Conservation (phyloP, 2,329 filamentous ascomycete species). For the Aureobasidium uvarum region DNA sequence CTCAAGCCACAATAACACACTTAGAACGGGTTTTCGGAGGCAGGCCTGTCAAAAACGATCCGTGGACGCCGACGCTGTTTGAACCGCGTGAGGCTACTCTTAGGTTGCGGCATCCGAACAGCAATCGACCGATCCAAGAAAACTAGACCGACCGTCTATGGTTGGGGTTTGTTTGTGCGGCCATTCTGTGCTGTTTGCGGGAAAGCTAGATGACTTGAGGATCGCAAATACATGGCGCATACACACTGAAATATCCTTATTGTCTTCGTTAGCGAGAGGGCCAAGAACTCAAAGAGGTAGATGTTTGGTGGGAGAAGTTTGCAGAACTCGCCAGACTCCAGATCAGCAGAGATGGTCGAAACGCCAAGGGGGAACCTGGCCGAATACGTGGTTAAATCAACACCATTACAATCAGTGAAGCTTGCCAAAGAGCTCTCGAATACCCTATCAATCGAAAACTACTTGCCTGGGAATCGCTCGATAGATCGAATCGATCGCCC, state of each 20-base stretch:
- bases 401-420: background rate
- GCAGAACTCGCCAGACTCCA: background rate
- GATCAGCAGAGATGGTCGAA: background rate
- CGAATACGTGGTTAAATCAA: background rate
- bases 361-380: background rate
- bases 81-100: background rate
- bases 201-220: background rate
- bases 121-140: conserved; percentile 9
- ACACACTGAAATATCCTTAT: background rate
- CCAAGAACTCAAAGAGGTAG: background rate
- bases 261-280: background rate
- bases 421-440: background rate
- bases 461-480: background rate
- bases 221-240: background rate
- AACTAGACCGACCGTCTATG: background rate
- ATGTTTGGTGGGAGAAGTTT: background rate
- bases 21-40: background rate
- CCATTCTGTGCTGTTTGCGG: background rate
- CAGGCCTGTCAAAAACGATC: conserved; percentile 13
- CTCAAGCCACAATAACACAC: background rate
- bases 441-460: background rate
- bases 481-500: background rate
- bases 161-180: background rate
- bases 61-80: background rate
- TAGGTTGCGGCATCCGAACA: background rate